These are phyloP conservation scores for Trichothecium roseum DNA, from an alignment of 2,329 filamentous ascomycete species.

Conservation along the genomic window DNA sequence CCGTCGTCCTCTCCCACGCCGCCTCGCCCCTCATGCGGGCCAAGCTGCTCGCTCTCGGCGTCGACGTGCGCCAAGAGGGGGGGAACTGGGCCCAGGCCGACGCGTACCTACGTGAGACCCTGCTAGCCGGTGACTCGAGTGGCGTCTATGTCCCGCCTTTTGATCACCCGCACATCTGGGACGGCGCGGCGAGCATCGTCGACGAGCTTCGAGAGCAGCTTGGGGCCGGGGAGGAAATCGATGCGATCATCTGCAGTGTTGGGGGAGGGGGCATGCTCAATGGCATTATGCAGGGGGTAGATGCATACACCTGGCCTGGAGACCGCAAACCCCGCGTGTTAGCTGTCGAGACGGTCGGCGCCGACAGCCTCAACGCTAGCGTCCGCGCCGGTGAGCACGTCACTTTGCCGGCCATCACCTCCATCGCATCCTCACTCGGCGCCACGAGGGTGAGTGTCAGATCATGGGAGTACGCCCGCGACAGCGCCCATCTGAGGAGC, in stretches of 20 bases:
- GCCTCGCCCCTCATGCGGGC: slow-evolving; percentile 61
- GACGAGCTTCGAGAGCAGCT: slow-evolving; percentile 34
- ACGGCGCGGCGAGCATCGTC: slow-evolving; percentile 50
- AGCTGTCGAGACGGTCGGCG: slow-evolving; percentile 67
- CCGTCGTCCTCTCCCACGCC: slow-evolving; percentile 61
- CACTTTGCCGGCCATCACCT: slow-evolving; percentile 61
- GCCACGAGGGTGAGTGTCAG: slow-evolving; percentile 58
- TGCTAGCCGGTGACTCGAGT: slow-evolving; percentile 39
- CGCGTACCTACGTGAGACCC: slow-evolving; percentile 46
- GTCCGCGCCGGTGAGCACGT: slow-evolving; percentile 46
- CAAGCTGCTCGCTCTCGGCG: slow-evolving; percentile 60
- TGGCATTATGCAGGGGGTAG: slow-evolving; percentile 62
- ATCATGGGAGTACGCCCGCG: slow-evolving; percentile 54
- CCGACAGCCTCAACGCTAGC: slow-evolving; percentile 57
- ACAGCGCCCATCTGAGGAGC: slow-evolving; percentile 22
- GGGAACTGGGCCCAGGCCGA: slow-evolving; percentile 62
- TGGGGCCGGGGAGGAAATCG: slow-evolving; percentile 25
- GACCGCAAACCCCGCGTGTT: slow-evolving; percentile 40
- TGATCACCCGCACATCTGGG: slow-evolving; percentile 59
- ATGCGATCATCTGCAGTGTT: slow-evolving; percentile 66
- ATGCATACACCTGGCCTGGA: slow-evolving; percentile 26
- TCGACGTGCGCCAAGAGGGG: slow-evolving; percentile 58
- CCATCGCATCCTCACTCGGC: slow-evolving; percentile 64
- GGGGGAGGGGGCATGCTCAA: slow-evolving; percentile 74
- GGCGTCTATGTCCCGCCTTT: slow-evolving; percentile 61